Evolutionary conservation across 2,329 filamentous ascomycete species (phyloP).

Genomic region (Rhinocladiella similis): DNA sequence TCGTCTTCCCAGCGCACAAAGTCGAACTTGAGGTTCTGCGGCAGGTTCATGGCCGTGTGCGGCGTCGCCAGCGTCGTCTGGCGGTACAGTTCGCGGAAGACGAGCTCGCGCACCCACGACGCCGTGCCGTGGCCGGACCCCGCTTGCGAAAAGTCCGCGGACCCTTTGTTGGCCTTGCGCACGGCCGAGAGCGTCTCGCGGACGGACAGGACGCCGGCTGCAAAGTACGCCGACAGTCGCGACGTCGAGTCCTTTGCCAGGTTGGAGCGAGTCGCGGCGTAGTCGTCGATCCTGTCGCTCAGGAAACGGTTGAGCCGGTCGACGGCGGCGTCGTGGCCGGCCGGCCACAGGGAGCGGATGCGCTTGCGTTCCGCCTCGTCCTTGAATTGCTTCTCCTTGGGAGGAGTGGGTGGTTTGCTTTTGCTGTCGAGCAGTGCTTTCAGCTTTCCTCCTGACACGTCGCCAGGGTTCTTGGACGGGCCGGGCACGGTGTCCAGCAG

Average conservation of each 20-base stretch:
- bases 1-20: conserved; percentile 54
- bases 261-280: conserved; percentile 35
- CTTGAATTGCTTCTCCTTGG: conserved; percentile 35
- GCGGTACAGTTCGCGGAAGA: conserved; percentile 53
- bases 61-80: conserved; percentile 49
- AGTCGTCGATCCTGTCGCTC: conserved; percentile 34
- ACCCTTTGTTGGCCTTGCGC: conserved; percentile 42
- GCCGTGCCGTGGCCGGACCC: conserved; percentile 40
- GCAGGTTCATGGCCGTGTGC: conserved; percentile 52
- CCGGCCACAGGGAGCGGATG: conserved; percentile 39
- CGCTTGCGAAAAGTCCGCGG: conserved; percentile 44
- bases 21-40: conserved; percentile 54
- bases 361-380: conserved; percentile 34
- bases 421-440: conserved; percentile 33
- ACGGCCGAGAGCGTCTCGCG: conserved; percentile 47
- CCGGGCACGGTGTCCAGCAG: conserved; percentile 45
- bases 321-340: conserved; percentile 36
- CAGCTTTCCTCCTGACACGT: conserved; percentile 42
- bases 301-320: conserved; percentile 36
- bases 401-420: conserved; percentile 32
- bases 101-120: conserved; percentile 53
- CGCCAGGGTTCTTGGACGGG: conserved; percentile 37
- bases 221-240: conserved; percentile 38
- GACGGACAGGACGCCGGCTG: conserved; percentile 42
- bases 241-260: conserved; percentile 38